Conservation (phyloP, 495 filamentous ascomycete species). For the Viridothelium virens region DNA sequence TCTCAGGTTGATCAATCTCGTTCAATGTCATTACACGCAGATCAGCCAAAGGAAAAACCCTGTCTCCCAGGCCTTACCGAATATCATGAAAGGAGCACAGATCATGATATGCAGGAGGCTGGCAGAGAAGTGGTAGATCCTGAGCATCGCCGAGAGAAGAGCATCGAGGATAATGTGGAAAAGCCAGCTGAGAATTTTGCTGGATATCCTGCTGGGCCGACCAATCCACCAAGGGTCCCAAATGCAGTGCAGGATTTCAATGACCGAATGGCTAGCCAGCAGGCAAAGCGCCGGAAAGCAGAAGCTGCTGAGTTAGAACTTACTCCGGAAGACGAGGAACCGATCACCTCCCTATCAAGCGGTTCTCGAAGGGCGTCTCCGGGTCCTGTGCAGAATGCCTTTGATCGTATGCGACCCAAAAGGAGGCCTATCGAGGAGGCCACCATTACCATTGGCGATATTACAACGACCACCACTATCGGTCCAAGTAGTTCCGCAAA, state of each 20-base stretch:
- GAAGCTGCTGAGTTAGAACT: neutral
- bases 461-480: conserved; percentile 58
- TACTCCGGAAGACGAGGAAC: neutral
- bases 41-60: neutral
- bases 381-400: conserved; percentile 53
- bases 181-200: neutral
- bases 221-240: neutral
- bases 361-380: conserved; percentile 31
- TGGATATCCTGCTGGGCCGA: neutral
- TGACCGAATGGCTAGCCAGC: conserved; percentile 31
- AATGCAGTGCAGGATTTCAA: conserved; percentile 37
- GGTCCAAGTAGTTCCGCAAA: conserved; percentile 41
- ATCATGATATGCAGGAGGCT: neutral
- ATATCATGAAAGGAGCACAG: neutral
- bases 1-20: neutral
- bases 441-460: conserved; percentile 81
- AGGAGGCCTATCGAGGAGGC: conserved; percentile 62
- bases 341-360: conserved; percentile 19
- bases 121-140: neutral
- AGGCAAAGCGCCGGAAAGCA: conserved; percentile 11
- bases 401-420: conserved; percentile 59
- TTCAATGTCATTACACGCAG: neutral
- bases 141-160: neutral
- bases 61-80: neutral
- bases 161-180: neutral